Base-by-base conservation (phyloP, 176 grass and related monocot species). In the Carex cristatella region DNA sequence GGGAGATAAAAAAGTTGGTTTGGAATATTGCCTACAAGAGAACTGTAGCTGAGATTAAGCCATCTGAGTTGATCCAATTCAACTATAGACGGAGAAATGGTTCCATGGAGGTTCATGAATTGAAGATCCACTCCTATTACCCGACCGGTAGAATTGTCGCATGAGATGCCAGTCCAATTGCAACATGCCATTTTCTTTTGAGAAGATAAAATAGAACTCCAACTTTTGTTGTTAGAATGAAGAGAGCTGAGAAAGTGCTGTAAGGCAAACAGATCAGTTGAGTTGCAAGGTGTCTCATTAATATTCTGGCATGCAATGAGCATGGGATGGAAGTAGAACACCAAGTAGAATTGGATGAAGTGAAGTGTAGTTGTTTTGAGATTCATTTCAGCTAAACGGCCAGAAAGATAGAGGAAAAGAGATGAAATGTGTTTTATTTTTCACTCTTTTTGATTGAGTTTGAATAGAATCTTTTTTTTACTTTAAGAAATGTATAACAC, bases 61-160 rank as follows among this genome's bases (percentile, higher is more conserved):
- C 65, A 61, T 80, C 18, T 54, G 64, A 97, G 94, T 19, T 90
- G 86, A 89, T 86, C 88, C 82, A 97, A 87, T 61, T 69, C 71
- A 1, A 54, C 73, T 57, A 97, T 85, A 13, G 91, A 94, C 30
- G 49, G 75, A 7, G 73, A 81, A 78, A 97, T 37, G 35, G 85
- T 76, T 7, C 94, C 89, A 63, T 84, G 86, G 61, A 94, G 86
- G 46, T 42, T 88, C 86, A 1, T 90, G 81, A 84, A 53, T 30
- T 88, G 86, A 83, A 97, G 94, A 83, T 97, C 88, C 89, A 97
- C 82, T 64, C 81, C 0, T n/a, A 89, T 64, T 57, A 97, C 89
- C 5, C 86, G 79, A 10, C 84, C 66, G 2, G 44, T 38, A 16
- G 42, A 76, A 15, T 57, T 18, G 2, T 88, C 56, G 44, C 91